Evolutionary conservation across 2,329 filamentous ascomycete species (phyloP), one percentile per base, ranked within the genome.

Genomic region (Magnaporthales sp.): DNA sequence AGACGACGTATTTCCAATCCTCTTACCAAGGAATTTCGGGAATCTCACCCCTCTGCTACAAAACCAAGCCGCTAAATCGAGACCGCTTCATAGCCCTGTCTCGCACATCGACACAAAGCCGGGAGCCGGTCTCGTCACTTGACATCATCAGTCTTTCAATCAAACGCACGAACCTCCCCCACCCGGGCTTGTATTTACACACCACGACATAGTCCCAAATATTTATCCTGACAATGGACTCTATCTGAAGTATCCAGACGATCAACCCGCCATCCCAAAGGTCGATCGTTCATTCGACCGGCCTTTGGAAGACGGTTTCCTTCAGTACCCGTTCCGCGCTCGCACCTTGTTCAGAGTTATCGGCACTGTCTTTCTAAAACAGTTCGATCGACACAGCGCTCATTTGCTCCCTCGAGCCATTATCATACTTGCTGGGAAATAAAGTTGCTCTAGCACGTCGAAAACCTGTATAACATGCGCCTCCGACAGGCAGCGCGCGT

Each of bases 401-500:
- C 15, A 46, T n/a, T 46, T 19, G 38, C 38, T 46, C 6, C 38
- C 38, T 46, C 38, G 15, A 5, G 38, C 38, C 15, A n/a, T 46
- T 10, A 1, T 10, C 9, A 19, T 10, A n/a, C n/a, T 19, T 46
- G 38, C 15, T 46, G 38, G 15, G 15, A n/a, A n/a, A 46, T 46
- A 46, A n/a, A n/a, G 38, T 46, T 46, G 38, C 38, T 19, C 9
- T 46, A 19, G 38, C 38, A 5, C 38, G n/a, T 46, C 15, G 38
- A 46, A 46, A 46, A 46, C 19, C 27, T 29, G 19, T 32, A 30
- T 74, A 77, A 72, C 71, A 89, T 89, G 86, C 83, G 87, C 80
- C 86, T 96, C 74, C 85, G 84, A 71, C 89, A 85, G 79, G 94
- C 95, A 67, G 95, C 95, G 66, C 91, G 95, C 69, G 89, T 98